phyloP scores from a whole-genome alignment of 306 rosid species.

The Prunus mongolica region DNA sequence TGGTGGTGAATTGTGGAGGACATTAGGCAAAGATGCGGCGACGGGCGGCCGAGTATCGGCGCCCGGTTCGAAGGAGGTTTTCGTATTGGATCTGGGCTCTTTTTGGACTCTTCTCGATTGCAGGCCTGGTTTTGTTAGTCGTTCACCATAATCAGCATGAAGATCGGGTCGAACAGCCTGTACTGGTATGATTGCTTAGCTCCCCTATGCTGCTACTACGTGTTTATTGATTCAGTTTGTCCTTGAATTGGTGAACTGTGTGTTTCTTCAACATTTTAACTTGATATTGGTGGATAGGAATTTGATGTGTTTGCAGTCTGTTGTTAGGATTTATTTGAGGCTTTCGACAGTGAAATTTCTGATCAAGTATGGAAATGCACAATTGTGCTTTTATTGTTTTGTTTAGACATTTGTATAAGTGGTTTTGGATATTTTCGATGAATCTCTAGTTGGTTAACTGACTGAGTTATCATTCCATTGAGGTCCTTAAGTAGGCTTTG shows the following conservation, averaged over 20 bases:
- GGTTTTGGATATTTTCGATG: background rate
- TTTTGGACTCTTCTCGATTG: conserved; percentile 58
- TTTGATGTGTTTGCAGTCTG: background rate
- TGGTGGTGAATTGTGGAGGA: conserved; percentile 40
- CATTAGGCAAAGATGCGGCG: conserved; percentile 72
- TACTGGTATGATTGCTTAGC: conserved; percentile 35
- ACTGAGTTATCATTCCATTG: background rate
- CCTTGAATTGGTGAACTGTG: background rate
- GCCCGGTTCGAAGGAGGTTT: conserved; percentile 88
- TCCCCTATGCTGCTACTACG: background rate
- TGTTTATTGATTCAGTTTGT: conserved; percentile 6
- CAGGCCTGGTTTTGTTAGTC: conserved; percentile 63
- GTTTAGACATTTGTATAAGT: background rate
- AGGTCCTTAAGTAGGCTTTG: background rate
- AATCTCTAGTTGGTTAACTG: conserved; percentile 6
- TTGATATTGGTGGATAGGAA: conserved; percentile 7
- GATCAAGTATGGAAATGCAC: background rate
- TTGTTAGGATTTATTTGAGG: conserved; percentile 8
- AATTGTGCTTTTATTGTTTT: background rate
- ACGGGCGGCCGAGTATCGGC: conserved; percentile 97
- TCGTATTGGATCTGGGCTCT: conserved; percentile 90
- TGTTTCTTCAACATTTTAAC: background rate
- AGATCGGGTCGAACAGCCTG: conserved; percentile 67
- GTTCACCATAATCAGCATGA: conserved; percentile 75
- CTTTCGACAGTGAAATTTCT: conserved; percentile 1